phyloP scores from a whole-genome alignment of 345 rosid species.

The Kernera saxatilis region DNA sequence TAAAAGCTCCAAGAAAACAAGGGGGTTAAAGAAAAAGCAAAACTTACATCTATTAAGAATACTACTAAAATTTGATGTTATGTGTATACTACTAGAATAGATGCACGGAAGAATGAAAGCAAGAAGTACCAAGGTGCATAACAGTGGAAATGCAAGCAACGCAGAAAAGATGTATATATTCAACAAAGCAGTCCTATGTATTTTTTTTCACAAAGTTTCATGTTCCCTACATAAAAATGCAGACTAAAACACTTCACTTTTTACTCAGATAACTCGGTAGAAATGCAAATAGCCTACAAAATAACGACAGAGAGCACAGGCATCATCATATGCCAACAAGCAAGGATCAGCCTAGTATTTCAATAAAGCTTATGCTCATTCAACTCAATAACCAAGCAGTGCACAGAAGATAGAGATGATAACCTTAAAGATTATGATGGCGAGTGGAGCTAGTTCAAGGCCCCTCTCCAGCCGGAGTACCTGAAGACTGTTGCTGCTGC shows the following conservation, averaged over 20 bases:
- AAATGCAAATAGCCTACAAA: not conserved
- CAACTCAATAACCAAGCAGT: not conserved
- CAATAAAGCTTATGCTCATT: not conserved
- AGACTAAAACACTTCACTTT: not conserved
- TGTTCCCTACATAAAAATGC: not conserved
- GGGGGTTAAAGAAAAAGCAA: not conserved
- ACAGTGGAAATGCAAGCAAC: not conserved
- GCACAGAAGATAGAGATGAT: not conserved
- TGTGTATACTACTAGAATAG: not conserved
- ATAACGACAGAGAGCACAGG: not conserved
- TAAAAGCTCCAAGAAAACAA: not conserved
- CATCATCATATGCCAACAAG: not conserved
- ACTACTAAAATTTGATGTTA: not conserved
- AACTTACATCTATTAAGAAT: not conserved
- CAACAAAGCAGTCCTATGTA: not conserved
- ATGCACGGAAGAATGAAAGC: not conserved
- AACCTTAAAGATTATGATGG: slow-evolving; percentile 9
- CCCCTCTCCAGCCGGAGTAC: slow-evolving; percentile 44
- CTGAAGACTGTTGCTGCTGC: slow-evolving; percentile 40
- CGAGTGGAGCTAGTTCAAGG: slow-evolving; percentile 21
- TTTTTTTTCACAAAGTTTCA: not conserved
- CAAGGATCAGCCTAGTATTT: not conserved
- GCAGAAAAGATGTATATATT: not conserved
- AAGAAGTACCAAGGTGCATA: not conserved
- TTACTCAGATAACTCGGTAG: not conserved